Base-by-base conservation (phyloP, 805 yeast species). In the Candida takata region DNA sequence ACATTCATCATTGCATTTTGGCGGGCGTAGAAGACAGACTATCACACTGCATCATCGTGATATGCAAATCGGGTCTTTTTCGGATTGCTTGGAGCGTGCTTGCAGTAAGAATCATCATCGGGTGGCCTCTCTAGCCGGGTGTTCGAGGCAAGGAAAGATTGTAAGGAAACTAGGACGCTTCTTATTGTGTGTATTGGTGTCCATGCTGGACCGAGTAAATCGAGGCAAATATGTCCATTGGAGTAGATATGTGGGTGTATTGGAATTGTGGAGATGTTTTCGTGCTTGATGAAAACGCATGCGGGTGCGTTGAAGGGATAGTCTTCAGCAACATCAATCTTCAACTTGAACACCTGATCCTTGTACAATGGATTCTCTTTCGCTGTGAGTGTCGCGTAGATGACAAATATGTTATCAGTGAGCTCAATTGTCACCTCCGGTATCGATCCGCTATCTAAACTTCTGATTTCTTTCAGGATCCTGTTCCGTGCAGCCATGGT, bases 221-320 rank as follows among this genome's bases (percentile, higher is more conserved):
- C 75, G 15, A 81, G 59, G 51, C 90, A 81, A n/a, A 81, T 81
- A 48, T 82, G 88, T 2, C 88, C 90, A 48, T 82, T 82, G 23
- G 80, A 69, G 49, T 81, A 81, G 3, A 81, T 65, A 49, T 81
- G 90, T 0, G 90, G 90, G 49, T 81, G 87, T 3, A 79, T 47
- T 1, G 90, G 90, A 4, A 81, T 69, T 9, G 37, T 27, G 12
- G 27, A 38, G 2, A 34, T 33, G 2, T 39, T 41, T 2, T 15
- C 28, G 2, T 51, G 40, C 3, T 37, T 45, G n/a, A 72, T 49
- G 49, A 79, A 79, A 40, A 68, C 62, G 3, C 74, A 80, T 37
- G 66, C 68, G 1, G 85, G 85, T 3, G 77, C 65, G 17, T 62
- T 67, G 26, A 77, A 74, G 0, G 85, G 85, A 42, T 79, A 79